Evolutionary conservation across 441 rosid genomes (phyloP).

Genomic region (Eutrema salsugineum): DNA sequence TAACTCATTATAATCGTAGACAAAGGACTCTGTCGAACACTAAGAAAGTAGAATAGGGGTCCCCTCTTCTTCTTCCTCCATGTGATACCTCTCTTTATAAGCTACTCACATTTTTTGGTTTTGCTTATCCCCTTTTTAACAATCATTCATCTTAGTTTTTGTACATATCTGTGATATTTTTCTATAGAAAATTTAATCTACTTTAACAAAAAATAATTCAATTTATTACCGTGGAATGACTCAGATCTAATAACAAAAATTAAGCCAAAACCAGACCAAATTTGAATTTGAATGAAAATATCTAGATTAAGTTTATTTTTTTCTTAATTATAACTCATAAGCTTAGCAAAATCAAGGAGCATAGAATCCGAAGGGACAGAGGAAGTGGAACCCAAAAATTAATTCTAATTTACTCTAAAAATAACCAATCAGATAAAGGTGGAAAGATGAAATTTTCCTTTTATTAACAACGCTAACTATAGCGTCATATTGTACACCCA

Average conservation of each 20-base stretch:
- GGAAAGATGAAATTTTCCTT: no score
- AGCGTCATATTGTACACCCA: no score
- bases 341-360: neutral
- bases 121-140: neutral
- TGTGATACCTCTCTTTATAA: slow-evolving; percentile 16
- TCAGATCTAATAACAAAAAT: neutral
- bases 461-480: no score
- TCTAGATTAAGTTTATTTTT: neutral
- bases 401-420: no score
- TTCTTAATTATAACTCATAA: neutral
- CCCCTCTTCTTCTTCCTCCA: slow-evolving; percentile 22
- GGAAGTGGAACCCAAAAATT: no score
- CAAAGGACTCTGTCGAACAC: slow-evolving; percentile 17
- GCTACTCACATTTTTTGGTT: slow-evolving; percentile 19
- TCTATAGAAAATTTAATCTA: neutral
- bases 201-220: no score
- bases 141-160: slow-evolving; percentile 1
- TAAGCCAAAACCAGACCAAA: neutral
- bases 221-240: neutral
- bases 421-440: no score
- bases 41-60: slow-evolving; percentile 21
- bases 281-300: neutral
- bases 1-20: slow-evolving; percentile 3
- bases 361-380: no score
- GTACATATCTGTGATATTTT: slow-evolving; percentile 2